Percentiles rank a stretch among this genome's conserved stretches.
These are phyloP conservation scores for Tetrahymena borealis DNA, from an alignment of 73 alveolate genomes.

Conservation along the genomic window DNA sequence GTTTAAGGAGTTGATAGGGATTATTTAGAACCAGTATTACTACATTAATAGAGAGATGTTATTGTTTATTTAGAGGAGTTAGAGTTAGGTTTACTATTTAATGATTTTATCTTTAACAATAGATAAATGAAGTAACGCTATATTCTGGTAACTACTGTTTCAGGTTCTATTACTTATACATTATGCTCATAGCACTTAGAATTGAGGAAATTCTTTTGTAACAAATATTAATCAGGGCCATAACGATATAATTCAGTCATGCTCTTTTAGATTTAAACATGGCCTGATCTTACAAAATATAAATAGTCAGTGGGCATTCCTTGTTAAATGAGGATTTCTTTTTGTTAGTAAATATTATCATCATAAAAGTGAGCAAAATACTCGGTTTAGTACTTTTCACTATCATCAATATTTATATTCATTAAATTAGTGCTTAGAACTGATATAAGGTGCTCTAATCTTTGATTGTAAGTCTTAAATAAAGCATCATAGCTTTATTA, in stretches of 20 bases:
- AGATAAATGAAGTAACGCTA: neutral
- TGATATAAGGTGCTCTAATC: neutral
- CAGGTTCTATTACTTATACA: neutral
- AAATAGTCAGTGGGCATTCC: neutral
- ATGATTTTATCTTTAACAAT: neutral
- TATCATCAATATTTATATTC: neutral
- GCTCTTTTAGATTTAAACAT: neutral
- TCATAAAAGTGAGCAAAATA: neutral
- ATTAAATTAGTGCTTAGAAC: neutral
- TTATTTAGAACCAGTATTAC: neutral
- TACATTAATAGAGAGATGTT: neutral
- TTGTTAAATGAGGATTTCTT: neutral
- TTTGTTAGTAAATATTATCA: neutral
- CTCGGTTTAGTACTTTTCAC: neutral
- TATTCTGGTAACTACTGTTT: neutral
- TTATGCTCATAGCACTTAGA: neutral
- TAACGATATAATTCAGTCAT: neutral
- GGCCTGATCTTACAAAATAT: neutral
- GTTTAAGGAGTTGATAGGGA: neutral
- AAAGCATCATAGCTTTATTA: neutral
- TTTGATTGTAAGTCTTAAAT: neutral
- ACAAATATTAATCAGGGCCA: neutral
- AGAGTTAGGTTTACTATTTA: neutral
- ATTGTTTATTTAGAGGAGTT: neutral
- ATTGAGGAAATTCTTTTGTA: neutral